Base-by-base conservation (phyloP, 441 rosid genomes). In the Melastoma candidum region DNA sequence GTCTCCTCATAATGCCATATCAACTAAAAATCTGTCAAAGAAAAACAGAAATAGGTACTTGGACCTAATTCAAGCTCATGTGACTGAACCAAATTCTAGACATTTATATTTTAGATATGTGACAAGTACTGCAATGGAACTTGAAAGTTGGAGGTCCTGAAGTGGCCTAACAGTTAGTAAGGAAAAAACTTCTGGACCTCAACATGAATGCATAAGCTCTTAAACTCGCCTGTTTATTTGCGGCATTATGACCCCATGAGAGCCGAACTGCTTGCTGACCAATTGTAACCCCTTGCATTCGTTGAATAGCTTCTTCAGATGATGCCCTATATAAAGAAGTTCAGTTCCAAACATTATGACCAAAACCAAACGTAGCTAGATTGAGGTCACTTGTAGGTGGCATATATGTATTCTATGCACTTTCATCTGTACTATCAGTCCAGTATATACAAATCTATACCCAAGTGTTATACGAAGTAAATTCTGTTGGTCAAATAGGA, bases 231-330 rank as follows among this genome's bases (percentile, higher is more conserved):
- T 88, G 94, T 74, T 84, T 82, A 51, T 70, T 61, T 13, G 71
- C 64, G 50, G 85, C 78, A 63, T 71, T 74, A 74, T 75, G 81
- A 68, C 95, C 94, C 95, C 97, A 92, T 36, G 94, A 82, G 63
- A 92, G 61, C 54, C 92, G 88, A 51, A 92, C 86, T 24, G 77
- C 73, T 61, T 84, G 95, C 74, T 88, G 94, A 75, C 98, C 98
- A 70, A 92, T 85, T 74, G 82, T 56, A 49, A 79, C 84, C 41
- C 92, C 97, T 63, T 92, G 95, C 97, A 85, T 82, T 67, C 85
- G 82, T 59, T 76, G 83, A 43, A 85, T 72, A 68, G 95, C 94
- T 61, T 92, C 97, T 68, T 88, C 98, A 25, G 95, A 95, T 63
- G 97, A 85, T 58, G 77, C 49, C 77, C 98, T 92, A 24, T 17